Conservation (phyloP, 2,329 filamentous ascomycete species). For the Bipolaris sorokiniana region DNA sequence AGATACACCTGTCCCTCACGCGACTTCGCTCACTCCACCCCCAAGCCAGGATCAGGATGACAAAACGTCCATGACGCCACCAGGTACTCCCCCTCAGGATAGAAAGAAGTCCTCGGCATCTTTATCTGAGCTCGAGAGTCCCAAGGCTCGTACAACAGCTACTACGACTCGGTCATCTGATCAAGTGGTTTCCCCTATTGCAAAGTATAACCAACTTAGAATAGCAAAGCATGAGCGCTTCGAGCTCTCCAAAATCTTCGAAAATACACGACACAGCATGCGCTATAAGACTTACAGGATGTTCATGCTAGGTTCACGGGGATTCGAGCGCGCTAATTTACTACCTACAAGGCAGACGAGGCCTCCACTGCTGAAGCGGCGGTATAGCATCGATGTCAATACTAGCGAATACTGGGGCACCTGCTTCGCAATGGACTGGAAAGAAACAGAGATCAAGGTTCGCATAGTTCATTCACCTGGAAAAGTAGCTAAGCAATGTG, state of each 20-base stretch:
- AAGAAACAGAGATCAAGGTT: neutral
- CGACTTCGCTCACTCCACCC: neutral
- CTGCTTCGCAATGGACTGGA: neutral
- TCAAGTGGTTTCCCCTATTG: neutral
- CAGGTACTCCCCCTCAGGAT: neutral
- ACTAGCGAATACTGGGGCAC: constrained; percentile 3
- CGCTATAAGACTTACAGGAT: constrained; percentile 3
- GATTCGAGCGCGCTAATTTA: constrained; percentile 15
- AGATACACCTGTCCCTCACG: neutral
- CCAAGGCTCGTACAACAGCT: neutral
- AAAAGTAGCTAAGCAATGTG: neutral
- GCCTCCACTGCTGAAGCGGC: constrained; percentile 22
- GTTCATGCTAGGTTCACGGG: constrained; percentile 21
- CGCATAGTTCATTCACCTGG: neutral
- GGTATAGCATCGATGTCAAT: constrained; percentile 33
- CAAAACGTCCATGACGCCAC: neutral
- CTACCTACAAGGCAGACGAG: constrained; percentile 21
- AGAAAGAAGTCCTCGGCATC: neutral
- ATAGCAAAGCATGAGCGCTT: constrained; percentile 1
- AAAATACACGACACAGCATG: constrained; percentile 18
- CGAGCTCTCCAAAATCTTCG: constrained; percentile 7
- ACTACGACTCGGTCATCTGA: neutral
- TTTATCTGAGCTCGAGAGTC: neutral
- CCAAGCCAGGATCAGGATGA: neutral
- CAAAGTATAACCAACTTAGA: neutral